These are phyloP conservation scores for Leishmania lainsoni DNA, from an alignment of 208 protist genomes.

Conservation along the genomic window DNA sequence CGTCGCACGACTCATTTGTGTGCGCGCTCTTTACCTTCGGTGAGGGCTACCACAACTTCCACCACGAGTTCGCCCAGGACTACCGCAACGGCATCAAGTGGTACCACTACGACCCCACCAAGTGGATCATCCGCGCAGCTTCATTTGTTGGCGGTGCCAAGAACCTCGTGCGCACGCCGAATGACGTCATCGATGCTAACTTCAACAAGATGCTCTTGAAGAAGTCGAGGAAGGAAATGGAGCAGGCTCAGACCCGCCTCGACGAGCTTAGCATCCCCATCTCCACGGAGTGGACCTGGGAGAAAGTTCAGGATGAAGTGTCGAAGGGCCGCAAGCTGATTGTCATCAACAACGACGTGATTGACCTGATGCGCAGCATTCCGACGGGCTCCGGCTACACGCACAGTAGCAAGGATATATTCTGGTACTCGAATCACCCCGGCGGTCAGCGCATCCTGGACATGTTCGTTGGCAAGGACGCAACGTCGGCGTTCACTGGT, in stretches of 20 bases:
- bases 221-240: constrained; percentile 37
- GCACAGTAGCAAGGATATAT: constrained; percentile 61
- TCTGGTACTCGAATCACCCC: constrained; percentile 77
- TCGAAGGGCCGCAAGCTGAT: constrained; percentile 65
- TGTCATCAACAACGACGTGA: constrained; percentile 65
- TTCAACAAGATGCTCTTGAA: constrained; percentile 58
- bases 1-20: constrained; percentile 82
- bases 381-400: constrained; percentile 67
- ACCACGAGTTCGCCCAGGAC: constrained; percentile 93
- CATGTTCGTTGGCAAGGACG: constrained; percentile 78
- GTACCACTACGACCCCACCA: constrained; percentile 93
- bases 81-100: constrained; percentile 92
- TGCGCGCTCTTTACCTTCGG: constrained; percentile 87
- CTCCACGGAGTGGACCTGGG: constrained; percentile 58
- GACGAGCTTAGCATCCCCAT: constrained; percentile 44
- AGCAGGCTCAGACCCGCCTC: constrained; percentile 44
- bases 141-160: constrained; percentile 61
- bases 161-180: constrained; percentile 69
- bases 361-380: constrained; percentile 69
- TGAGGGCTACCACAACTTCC: constrained; percentile 95
- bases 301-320: constrained; percentile 61
- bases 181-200: constrained; percentile 68
- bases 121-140: constrained; percentile 79
- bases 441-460: constrained; percentile 79
- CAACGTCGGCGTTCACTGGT: constrained; percentile 69